Evolutionary conservation across 192 early-diverging fungal species (phyloP).

Genomic region (Geranomyces michiganensis): DNA sequence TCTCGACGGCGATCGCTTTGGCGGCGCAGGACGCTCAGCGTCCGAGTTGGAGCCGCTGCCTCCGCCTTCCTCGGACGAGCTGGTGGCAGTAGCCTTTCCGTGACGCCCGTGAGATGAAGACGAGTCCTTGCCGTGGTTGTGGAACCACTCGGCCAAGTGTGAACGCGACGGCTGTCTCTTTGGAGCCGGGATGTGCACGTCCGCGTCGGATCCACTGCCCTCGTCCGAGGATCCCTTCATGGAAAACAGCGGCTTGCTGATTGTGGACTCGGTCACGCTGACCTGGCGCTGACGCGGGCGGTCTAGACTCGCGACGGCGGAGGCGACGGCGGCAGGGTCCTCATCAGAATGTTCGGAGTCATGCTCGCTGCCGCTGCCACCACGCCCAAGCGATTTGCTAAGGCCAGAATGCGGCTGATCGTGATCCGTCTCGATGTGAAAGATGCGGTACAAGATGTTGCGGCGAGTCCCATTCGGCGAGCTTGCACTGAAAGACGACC

Average conservation of each 20-base stretch:
- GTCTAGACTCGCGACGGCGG: conserved; percentile 19
- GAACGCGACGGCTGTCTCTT: conserved; percentile 4
- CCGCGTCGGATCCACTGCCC: conserved; percentile 20
- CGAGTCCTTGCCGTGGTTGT: background rate
- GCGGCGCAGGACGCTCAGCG: background rate
- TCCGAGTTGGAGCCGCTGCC: background rate
- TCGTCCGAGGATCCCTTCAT: conserved; percentile 8
- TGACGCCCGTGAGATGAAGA: background rate
- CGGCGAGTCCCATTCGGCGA: conserved; percentile 1
- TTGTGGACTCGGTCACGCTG: conserved; percentile 8
- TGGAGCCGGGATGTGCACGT: conserved; percentile 6
- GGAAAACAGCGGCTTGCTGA: background rate
- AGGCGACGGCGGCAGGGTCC: conserved; percentile 27
- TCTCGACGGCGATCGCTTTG: conserved; percentile 23
- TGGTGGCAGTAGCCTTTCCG: too few relatives aligned
- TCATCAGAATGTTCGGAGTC: conserved; percentile 20
- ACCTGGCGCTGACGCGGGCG: conserved; percentile 22
- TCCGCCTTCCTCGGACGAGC: conserved; percentile 12
- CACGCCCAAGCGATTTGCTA: conserved; percentile 35
- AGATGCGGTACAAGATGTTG: conserved; percentile 50
- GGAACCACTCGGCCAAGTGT: conserved; percentile 4
- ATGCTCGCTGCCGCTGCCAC: conserved; percentile 42
- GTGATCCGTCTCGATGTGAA: conserved; percentile 32
- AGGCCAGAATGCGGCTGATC: conserved; percentile 31
- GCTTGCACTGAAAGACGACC: too few relatives aligned